These are phyloP conservation scores for Scenedesmus sp. DNA, from an alignment of 163 green algal species.

Conservation along the genomic window DNA sequence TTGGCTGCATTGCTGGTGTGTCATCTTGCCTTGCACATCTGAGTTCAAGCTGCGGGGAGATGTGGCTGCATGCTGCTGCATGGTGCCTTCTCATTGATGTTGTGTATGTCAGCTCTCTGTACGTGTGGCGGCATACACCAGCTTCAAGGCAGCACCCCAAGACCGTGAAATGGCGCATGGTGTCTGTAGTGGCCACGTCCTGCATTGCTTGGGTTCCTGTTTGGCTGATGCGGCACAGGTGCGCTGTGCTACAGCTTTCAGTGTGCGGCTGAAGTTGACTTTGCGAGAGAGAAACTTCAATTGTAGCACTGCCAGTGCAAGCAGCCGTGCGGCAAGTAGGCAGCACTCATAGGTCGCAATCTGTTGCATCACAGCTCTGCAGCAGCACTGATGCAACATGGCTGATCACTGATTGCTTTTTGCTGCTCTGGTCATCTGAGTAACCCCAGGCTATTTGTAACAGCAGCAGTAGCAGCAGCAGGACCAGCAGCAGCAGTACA, in stretches of 20 bases:
- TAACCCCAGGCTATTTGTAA: neutral
- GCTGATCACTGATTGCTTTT: neutral
- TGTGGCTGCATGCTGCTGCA: conserved; percentile 13
- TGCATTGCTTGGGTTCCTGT: conserved; percentile 62
- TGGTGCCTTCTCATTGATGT: conserved; percentile 46
- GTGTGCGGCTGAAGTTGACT: neutral
- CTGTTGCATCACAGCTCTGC: neutral
- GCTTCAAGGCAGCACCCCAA: conserved; percentile 59
- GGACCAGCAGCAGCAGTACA: neutral
- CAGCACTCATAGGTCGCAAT: neutral
- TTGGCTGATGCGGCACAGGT: conserved; percentile 40
- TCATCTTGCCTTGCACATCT: neutral
- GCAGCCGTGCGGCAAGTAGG: neutral
- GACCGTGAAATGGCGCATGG: conserved; percentile 62
- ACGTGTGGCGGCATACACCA: conserved; percentile 52
- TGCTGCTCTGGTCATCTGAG: neutral
- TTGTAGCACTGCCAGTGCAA: neutral
- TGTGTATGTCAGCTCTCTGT: conserved; percentile 64
- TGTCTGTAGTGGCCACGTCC: conserved; percentile 32
- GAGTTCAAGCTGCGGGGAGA: neutral
- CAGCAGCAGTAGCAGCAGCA: neutral
- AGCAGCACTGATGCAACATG: neutral
- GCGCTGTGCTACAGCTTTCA: neutral
- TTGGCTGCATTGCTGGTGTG: neutral
- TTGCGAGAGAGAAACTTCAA: too few species aligned